phyloP scores from a whole-genome alignment of 805 yeast genomes.

The Wickerhamiella dianesei region DNA sequence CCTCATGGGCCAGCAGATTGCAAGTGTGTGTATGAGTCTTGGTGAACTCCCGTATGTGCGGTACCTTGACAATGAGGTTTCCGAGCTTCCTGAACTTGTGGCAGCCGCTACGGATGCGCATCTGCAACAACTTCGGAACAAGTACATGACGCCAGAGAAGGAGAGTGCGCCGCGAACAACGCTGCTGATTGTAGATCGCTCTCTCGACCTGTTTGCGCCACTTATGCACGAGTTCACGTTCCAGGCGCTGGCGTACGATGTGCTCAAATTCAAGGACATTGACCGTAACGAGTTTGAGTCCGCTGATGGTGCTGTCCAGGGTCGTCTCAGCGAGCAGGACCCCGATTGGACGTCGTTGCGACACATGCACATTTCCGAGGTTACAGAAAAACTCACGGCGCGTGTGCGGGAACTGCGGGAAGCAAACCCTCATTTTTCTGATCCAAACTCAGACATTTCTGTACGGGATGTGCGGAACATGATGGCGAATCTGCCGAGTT shows the following conservation, averaged over 20 bases:
- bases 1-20: constrained; percentile 48
- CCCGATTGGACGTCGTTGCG: constrained; percentile 59
- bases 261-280: constrained; percentile 33
- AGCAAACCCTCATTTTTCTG: constrained; percentile 64
- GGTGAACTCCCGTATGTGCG: constrained; percentile 85
- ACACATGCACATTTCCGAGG: constrained; percentile 63
- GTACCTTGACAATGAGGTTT: constrained; percentile 49
- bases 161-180: constrained; percentile 50
- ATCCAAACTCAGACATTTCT: constrained; percentile 47
- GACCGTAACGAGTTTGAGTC: constrained; percentile 36
- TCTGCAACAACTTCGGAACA: constrained; percentile 3
- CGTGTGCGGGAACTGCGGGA: constrained; percentile 51
- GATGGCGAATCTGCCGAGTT: constrained; percentile 33
- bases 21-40: constrained; percentile 58
- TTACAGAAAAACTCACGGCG: constrained; percentile 45
- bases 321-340: constrained; percentile 48
- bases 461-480: constrained; percentile 64
- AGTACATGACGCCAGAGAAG: constrained; percentile 23
- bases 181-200: constrained; percentile 66
- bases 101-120: constrained; percentile 11
- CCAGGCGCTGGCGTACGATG: constrained; percentile 84
- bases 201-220: constrained; percentile 73
- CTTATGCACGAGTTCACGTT: constrained; percentile 79
- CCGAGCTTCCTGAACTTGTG: constrained; percentile 29
- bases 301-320: constrained; percentile 23